phyloP scores from a whole-genome alignment of 495 filamentous ascomycete species.

The Penicillium riverlandense region DNA sequence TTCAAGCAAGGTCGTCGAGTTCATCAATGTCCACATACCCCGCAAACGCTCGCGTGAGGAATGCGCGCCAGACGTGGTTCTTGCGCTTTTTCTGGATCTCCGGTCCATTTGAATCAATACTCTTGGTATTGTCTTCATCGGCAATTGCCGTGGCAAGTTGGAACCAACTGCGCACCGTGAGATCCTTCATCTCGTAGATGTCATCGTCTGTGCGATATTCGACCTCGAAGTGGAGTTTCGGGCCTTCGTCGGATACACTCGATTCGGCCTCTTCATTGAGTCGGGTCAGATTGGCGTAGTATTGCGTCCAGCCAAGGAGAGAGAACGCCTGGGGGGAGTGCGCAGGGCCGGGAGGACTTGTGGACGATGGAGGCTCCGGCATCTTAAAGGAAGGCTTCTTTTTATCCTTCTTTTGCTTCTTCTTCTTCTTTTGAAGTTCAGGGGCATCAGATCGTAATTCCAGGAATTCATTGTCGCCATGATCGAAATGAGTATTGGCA shows the following conservation, averaged over 20 bases:
- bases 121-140: constrained; percentile 29
- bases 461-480: background rate
- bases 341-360: constrained; percentile 75
- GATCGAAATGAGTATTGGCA: constrained; percentile 9
- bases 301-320: constrained; percentile 74
- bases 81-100: constrained; percentile 38
- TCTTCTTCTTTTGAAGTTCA: constrained; percentile 40
- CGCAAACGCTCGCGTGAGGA: constrained; percentile 74
- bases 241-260: constrained; percentile 30
- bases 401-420: constrained; percentile 46
- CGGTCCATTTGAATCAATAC: background rate
- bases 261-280: constrained; percentile 61
- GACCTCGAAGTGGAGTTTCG: constrained; percentile 65
- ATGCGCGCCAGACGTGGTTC: constrained; percentile 60
- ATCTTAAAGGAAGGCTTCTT: constrained; percentile 56
- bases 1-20: constrained; percentile 18
- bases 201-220: constrained; percentile 82
- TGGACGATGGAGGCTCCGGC: constrained; percentile 65
- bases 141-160: constrained; percentile 74
- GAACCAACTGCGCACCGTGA: constrained; percentile 79
- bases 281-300: constrained; percentile 84
- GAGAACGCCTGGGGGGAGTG: constrained; percentile 83
- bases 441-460: background rate
- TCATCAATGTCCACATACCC: constrained; percentile 58
- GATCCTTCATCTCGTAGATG: constrained; percentile 66